Conservation (phyloP, 768 basidiomycete species). For the Collybia nuda region DNA sequence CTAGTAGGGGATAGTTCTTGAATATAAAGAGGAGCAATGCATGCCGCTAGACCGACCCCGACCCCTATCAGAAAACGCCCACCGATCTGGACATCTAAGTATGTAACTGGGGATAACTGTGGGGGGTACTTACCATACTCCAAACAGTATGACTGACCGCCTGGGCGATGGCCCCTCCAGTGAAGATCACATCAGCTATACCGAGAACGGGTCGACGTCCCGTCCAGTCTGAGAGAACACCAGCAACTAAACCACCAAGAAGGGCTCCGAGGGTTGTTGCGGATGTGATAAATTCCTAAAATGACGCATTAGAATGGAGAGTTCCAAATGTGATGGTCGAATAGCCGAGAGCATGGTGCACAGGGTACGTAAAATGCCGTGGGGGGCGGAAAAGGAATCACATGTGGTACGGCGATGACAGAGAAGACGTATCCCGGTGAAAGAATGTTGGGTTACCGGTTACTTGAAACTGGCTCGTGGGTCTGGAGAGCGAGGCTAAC, state of each 20-base stretch:
- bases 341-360: not conserved
- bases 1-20: slow-evolving; percentile 80
- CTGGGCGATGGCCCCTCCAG: slow-evolving; percentile 71
- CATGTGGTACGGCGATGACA: not conserved
- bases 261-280: slow-evolving; percentile 78
- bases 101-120: not conserved
- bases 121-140: slow-evolving; percentile 52
- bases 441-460: not conserved
- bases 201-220: slow-evolving; percentile 66
- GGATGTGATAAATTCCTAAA: slow-evolving; percentile 78
- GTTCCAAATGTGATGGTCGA: not conserved
- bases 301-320: not conserved
- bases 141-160: slow-evolving; percentile 68
- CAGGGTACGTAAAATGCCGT: not conserved
- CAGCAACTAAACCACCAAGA: slow-evolving; percentile 70
- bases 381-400: not conserved
- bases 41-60: slow-evolving; percentile 75
- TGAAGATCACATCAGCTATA: slow-evolving; percentile 71
- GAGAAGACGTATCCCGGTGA: not conserved
- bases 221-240: slow-evolving; percentile 68
- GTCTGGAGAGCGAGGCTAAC: slow-evolving; percentile 24
- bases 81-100: slow-evolving; percentile 43
- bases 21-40: slow-evolving; percentile 80
- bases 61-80: slow-evolving; percentile 75
- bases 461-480: too few species aligned